Evolutionary conservation across 169 alveolate genomes (phyloP), one percentile per base, ranked within the genome.

Genomic region (Toxoplasma gondii): DNA sequence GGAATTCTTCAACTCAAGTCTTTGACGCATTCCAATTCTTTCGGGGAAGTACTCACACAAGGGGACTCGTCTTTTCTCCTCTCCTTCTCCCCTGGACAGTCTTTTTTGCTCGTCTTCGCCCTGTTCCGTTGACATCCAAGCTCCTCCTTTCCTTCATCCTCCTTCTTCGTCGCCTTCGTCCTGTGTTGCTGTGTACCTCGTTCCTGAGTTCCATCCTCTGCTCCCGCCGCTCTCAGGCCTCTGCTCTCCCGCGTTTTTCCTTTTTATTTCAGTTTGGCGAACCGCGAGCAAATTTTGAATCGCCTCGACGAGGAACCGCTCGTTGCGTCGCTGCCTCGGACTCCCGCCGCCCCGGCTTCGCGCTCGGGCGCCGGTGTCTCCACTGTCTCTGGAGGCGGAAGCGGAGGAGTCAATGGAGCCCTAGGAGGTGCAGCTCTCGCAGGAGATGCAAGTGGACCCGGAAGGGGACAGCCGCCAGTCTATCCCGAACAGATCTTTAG

Each of bases 401-500:
- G 41, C 29, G 41, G 41, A 10, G 49, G 86, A 22, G 44, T 4
- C 86, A 12, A 27, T 38, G 49, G 41, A 74, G 45, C 86, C 74
- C 80, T 69, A 31, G 39, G 39, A 41, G 54, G 41, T 74, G 43
- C 17, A 31, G 43, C 36, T 29, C 88, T 67, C 64, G 39, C 17
- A n/a, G 45, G 86, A 74, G 49, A 74, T n/a, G 49, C 29, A 10
- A 38, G 54, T 39, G 54, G 29, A 82, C 22, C 67, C 7, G 54
- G 88, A 27, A 24, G 88, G 64, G 36, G 29, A 2, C 34, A 34
- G 74, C 92, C 43, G 7, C 53, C 31, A 2, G 54, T 91, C n/a
- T 70, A 70, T 49, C 44, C 41, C 36, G 93, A 91, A 38, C 93
- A 91, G 78, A 41, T 91, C 69, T 91, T 70, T 88, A 91, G 93